phyloP scores from a whole-genome alignment of 2,329 filamentous ascomycete genomes.

The Dissoconium aciculare region DNA sequence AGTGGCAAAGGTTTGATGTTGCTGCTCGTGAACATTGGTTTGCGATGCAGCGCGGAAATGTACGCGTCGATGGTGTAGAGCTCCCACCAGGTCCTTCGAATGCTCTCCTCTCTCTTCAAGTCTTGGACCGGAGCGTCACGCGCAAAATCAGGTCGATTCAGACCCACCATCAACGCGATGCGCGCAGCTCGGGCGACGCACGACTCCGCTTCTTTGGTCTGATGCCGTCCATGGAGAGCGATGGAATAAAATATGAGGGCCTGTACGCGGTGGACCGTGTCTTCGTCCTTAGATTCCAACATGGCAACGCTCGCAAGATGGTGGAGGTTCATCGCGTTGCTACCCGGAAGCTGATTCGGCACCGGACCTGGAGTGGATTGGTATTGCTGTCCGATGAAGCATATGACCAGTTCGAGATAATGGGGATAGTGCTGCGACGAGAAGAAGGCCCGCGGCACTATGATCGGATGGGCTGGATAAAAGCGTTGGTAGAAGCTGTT shows the following conservation, averaged over 20 bases:
- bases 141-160: slow-evolving; percentile 58
- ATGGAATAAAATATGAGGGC: slow-evolving; percentile 63
- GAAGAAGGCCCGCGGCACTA: slow-evolving; percentile 35
- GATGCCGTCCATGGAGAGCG: slow-evolving; percentile 59
- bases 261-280: slow-evolving; percentile 48
- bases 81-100: slow-evolving; percentile 85
- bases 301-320: slow-evolving; percentile 41
- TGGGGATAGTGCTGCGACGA: slow-evolving; percentile 28
- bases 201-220: slow-evolving; percentile 52
- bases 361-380: slow-evolving; percentile 9
- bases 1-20: slow-evolving; percentile 52
- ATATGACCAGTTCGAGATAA: slow-evolving; percentile 40
- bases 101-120: slow-evolving; percentile 61
- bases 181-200: slow-evolving; percentile 54
- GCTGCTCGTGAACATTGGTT: slow-evolving; percentile 55
- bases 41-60: slow-evolving; percentile 63
- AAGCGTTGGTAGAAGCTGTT: slow-evolving; percentile 43
- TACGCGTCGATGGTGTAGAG: slow-evolving; percentile 70
- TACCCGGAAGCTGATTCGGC: too few species aligned
- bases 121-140: slow-evolving; percentile 45
- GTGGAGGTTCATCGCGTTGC: slow-evolving; percentile 26
- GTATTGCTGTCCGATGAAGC: slow-evolving; percentile 41
- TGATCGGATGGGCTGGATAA: slow-evolving; percentile 41
- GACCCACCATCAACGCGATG: slow-evolving; percentile 58
- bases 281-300: slow-evolving; percentile 21